These are phyloP conservation scores for Thozetella sp. DNA, from an alignment of 495 filamentous ascomycete genomes.

Conservation along the genomic window DNA sequence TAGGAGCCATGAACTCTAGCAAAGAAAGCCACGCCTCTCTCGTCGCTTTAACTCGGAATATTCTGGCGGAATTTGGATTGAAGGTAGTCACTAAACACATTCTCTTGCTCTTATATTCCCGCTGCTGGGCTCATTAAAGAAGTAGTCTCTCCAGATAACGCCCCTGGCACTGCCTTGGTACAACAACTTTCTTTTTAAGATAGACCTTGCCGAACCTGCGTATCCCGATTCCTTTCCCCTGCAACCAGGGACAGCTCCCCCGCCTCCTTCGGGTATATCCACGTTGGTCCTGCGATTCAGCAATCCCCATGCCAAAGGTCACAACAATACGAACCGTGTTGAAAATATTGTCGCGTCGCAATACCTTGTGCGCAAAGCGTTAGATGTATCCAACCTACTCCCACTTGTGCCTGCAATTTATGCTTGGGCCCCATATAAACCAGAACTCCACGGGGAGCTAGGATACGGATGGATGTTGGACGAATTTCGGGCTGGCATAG, in stretches of 20 bases:
- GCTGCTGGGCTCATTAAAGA: no score
- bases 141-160: not conserved
- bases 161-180: conserved; percentile 1
- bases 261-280: not conserved
- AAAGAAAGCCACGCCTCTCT: no score
- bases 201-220: not conserved
- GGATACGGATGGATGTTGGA: not conserved
- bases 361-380: not conserved
- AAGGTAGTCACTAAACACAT: no score
- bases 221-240: not conserved
- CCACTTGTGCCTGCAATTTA: not conserved
- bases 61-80: no score
- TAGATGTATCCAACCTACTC: not conserved
- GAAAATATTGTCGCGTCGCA: conserved; percentile 2
- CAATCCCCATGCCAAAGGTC: not conserved
- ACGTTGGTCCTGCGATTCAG: not conserved
- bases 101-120: no score
- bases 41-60: no score
- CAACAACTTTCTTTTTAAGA: conserved; percentile 1
- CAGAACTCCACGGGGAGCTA: not conserved
- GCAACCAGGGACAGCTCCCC: not conserved
- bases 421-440: not conserved
- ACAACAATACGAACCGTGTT: not conserved
- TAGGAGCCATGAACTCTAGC: no score
- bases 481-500: not conserved